Evolutionary conservation across 106 monocot species (phyloP).

Genomic region (Iris macrosiphon): DNA sequence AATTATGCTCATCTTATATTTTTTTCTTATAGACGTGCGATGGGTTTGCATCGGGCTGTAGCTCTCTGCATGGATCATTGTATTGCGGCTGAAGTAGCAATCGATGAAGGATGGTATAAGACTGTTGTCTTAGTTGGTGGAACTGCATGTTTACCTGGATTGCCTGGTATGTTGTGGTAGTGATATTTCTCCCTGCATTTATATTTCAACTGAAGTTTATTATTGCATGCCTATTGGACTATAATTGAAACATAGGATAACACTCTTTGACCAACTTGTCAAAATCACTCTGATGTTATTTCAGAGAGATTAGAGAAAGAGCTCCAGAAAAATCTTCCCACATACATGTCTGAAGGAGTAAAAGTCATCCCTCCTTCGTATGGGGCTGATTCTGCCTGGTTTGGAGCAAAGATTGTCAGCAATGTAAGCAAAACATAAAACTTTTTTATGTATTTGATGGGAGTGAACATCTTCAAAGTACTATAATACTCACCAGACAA

Average conservation of each 20-base stretch:
- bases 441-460: background rate
- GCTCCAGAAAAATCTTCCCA: constrained; percentile 49
- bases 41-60: constrained; percentile 87
- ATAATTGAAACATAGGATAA: too few relatives aligned
- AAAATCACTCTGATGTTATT: too few relatives aligned
- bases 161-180: constrained; percentile 46
- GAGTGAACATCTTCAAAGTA: background rate
- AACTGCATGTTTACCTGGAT: constrained; percentile 79
- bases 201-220: background rate
- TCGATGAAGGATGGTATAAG: constrained; percentile 84
- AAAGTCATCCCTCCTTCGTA: constrained; percentile 70
- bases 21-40: constrained; percentile 42
- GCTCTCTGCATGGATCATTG: constrained; percentile 94
- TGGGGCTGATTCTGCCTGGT: constrained; percentile 90
- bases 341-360: constrained; percentile 61
- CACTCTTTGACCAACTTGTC: too few relatives aligned
- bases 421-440: constrained; percentile 52
- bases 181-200: background rate
- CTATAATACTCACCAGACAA: background rate
- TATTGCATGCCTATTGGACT: background rate
- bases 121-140: constrained; percentile 89
- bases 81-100: constrained; percentile 31
- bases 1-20: background rate
- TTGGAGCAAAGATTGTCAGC: constrained; percentile 81
- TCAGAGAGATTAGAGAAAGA: constrained; percentile 91